Evolutionary conservation across 176 grass and related monocot species (phyloP).

Genomic region (Lolium rigidum): DNA sequence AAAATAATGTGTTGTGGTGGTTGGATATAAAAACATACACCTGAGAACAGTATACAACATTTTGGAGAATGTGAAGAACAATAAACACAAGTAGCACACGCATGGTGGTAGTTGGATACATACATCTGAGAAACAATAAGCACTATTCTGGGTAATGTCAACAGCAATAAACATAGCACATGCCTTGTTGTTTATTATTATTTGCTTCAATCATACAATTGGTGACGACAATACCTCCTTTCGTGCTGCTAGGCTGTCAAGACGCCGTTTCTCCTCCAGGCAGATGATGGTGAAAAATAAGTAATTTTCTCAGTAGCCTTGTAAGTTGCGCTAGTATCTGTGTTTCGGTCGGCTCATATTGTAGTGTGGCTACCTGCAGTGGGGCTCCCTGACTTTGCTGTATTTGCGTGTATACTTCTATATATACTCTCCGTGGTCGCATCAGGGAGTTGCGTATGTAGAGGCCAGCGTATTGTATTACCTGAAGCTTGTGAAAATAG

Average conservation of each 20-base stretch:
- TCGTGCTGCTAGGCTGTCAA: slow-evolving; percentile 27
- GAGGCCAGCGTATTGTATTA: slow-evolving; percentile 7
- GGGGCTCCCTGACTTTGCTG: not conserved
- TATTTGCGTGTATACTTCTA: not conserved
- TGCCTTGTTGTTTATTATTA: slow-evolving; percentile 21
- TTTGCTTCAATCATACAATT: slow-evolving; percentile 14
- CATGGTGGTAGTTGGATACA: not conserved
- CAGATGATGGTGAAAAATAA: slow-evolving; percentile 41
- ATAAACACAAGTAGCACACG: not conserved
- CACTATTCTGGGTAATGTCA: not conserved
- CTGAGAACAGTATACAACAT: not conserved
- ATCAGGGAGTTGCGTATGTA: not conserved
- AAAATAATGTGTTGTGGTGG: not conserved
- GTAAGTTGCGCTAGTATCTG: slow-evolving; percentile 24
- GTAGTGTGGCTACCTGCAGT: slow-evolving; percentile 45
- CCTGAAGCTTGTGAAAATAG: slow-evolving; percentile 42
- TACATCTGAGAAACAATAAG: not conserved
- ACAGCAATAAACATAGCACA: not conserved
- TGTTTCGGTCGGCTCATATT: slow-evolving; percentile 24
- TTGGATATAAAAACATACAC: not conserved
- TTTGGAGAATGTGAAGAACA: not conserved
- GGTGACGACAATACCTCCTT: slow-evolving; percentile 32
- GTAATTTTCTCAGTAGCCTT: not conserved
- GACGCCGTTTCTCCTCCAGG: not conserved
- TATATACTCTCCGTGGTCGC: not conserved